These are phyloP conservation scores for Aspergillus sclerotioniger DNA, from an alignment of 495 filamentous ascomycete genomes.

Conservation along the genomic window DNA sequence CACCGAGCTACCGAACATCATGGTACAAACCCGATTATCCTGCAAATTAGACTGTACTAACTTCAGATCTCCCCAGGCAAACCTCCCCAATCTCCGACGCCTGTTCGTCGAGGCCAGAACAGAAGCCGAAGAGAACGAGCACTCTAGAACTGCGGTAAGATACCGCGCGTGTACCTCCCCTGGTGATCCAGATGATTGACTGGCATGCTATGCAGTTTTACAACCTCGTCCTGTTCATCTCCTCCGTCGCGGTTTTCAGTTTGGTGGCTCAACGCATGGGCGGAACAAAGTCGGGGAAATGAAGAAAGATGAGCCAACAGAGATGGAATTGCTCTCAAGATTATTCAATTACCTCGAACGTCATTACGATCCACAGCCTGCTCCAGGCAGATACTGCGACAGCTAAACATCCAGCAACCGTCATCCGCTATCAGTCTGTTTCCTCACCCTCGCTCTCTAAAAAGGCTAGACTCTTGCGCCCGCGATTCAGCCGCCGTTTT, in stretches of 20 bases:
- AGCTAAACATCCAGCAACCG: neutral
- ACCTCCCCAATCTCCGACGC: conserved; percentile 90
- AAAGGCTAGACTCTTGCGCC: conserved; percentile 53
- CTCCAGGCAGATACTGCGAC: conserved; percentile 3
- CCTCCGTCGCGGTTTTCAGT: conserved; percentile 89
- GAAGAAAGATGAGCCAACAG: conserved; percentile 11
- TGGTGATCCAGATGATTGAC: neutral
- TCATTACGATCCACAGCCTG: conserved; percentile 5
- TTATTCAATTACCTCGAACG: neutral
- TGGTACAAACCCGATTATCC: conserved; percentile 12
- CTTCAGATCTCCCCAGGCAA: conserved; percentile 53
- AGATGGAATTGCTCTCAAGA: neutral
- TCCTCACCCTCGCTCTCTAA: conserved; percentile 54
- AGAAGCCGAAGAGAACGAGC: conserved; percentile 90
- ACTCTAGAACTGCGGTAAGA: conserved; percentile 83
- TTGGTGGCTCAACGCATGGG: conserved; percentile 78
- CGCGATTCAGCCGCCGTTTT: conserved; percentile 40
- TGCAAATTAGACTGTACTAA: neutral
- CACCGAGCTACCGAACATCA: conserved; percentile 1
- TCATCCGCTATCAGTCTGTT: conserved; percentile 41
- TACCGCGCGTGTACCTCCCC: too few relatives aligned
- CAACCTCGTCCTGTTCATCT: conserved; percentile 93
- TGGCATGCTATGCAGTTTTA: conserved; percentile 67
- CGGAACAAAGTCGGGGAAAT: conserved; percentile 39
- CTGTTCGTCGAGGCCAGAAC: conserved; percentile 94